Percentiles rank a stretch among this genome's conserved stretches.
phyloP scores from a whole-genome alignment of 2,329 filamentous ascomycete genomes.

The Trichoderma sp. region DNA sequence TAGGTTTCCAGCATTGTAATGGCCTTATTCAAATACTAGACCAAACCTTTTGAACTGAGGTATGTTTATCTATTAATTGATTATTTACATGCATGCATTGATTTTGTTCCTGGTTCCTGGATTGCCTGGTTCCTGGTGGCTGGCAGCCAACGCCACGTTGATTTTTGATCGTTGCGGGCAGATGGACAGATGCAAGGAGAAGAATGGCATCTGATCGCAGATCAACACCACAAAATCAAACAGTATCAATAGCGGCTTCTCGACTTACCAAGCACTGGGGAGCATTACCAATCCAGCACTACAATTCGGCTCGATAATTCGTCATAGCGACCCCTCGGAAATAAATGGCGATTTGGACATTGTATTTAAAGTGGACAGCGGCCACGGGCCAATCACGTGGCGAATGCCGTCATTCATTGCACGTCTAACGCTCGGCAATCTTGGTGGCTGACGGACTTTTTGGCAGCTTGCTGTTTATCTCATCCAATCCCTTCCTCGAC shows the following conservation, averaged over 20 bases:
- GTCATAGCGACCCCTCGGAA: neutral
- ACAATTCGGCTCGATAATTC: neutral
- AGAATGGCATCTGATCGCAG: neutral
- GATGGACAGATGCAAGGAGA: neutral
- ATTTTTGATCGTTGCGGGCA: neutral
- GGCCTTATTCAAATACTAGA: neutral
- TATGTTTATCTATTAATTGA: neutral
- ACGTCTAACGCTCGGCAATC: constrained; percentile 4
- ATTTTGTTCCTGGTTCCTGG: neutral
- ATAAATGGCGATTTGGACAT: neutral
- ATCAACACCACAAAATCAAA: neutral
- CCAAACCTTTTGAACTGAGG: neutral
- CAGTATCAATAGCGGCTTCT: neutral
- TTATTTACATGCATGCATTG: neutral
- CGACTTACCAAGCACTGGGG: neutral
- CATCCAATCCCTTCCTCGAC: neutral
- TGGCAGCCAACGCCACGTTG: neutral
- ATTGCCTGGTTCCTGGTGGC: neutral
- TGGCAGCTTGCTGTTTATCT: neutral
- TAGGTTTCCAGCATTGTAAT: neutral
- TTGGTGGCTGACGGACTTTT: neutral
- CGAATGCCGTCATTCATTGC: constrained; percentile 17
- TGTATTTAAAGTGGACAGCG: neutral
- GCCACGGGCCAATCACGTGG: constrained; percentile 17
- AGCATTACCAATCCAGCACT: neutral